Conservation (phyloP, 176 grass and related monocot species). For the Puya raimondii region DNA sequence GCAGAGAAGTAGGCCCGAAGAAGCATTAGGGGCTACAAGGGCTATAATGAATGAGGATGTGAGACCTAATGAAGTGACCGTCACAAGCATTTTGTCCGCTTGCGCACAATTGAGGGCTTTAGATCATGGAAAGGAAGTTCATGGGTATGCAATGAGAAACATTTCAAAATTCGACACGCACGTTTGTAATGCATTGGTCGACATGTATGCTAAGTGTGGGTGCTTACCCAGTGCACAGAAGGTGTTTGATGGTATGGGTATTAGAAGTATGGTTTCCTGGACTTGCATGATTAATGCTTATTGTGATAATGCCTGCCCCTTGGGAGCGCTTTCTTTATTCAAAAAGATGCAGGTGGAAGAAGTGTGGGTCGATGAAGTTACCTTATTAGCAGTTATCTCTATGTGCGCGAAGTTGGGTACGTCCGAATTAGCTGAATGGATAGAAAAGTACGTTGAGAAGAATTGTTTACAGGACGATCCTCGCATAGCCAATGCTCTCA, state of each 20-base stretch:
- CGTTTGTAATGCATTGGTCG: conserved; percentile 32
- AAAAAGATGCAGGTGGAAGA: conserved; percentile 33
- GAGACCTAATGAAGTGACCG: conserved; percentile 22
- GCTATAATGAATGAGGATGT: conserved; percentile 23
- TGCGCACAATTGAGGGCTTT: conserved; percentile 29
- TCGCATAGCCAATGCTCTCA: conserved; percentile 31
- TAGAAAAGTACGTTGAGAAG: conserved; percentile 16
- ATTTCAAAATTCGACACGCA: conserved; percentile 17
- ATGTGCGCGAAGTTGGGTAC: conserved; percentile 31
- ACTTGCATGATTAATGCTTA: conserved; percentile 53
- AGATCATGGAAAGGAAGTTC: conserved; percentile 25
- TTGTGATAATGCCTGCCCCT: conserved; percentile 14
- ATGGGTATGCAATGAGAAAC: conserved; percentile 32
- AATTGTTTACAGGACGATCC: conserved; percentile 21
- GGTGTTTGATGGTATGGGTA: conserved; percentile 17
- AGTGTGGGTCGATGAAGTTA: conserved; percentile 34
- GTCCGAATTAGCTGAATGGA: conserved; percentile 18
- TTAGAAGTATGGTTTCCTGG: conserved; percentile 41
- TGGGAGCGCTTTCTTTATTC: conserved; percentile 25
- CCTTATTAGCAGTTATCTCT: conserved; percentile 37
- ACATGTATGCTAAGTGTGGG: conserved; percentile 35
- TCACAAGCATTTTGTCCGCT: conserved; percentile 32
- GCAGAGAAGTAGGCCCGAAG: conserved; percentile 2
- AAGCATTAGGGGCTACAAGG: conserved; percentile 6
- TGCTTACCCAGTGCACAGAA: conserved; percentile 7